Evolutionary conservation across 257 asterid genomes (phyloP).

Genomic region (Solanum pimpinellifolium): DNA sequence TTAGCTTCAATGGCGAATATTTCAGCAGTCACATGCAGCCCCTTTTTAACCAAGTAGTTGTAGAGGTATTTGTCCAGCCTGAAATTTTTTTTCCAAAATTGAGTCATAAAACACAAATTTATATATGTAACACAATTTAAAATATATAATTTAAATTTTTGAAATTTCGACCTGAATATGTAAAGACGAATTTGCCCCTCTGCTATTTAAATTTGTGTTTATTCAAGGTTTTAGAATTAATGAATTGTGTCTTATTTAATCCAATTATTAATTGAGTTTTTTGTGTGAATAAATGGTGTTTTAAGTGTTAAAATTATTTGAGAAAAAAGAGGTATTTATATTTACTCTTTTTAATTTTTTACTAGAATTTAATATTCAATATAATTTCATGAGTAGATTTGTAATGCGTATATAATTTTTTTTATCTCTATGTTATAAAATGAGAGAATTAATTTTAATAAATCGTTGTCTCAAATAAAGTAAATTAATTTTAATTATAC

Average conservation of each 20-base stretch:
- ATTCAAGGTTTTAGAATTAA: neutral
- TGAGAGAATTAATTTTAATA: neutral
- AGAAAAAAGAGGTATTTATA: neutral
- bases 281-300: neutral
- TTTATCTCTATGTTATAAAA: neutral
- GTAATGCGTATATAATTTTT: too few relatives aligned
- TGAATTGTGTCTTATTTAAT: neutral
- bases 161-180: too few relatives aligned
- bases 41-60: neutral
- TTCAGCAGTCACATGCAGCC: neutral
- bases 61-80: neutral
- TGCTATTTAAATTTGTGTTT: neutral
- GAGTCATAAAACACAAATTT: neutral
- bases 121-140: neutral
- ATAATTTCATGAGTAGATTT: neutral
- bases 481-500: too few relatives aligned
- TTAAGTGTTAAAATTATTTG: neutral
- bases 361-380: neutral
- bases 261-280: neutral
- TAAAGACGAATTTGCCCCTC: neutral
- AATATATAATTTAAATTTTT: neutral
- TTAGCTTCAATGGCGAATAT: neutral
- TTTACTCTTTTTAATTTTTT: neutral
- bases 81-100: neutral
- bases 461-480: neutral